A percentile compares a stretch with the other conserved stretches of the same genome.
Evolutionary conservation across 371 early-diverging fungal species (phyloP).

Genomic region (Mortierella sp.): DNA sequence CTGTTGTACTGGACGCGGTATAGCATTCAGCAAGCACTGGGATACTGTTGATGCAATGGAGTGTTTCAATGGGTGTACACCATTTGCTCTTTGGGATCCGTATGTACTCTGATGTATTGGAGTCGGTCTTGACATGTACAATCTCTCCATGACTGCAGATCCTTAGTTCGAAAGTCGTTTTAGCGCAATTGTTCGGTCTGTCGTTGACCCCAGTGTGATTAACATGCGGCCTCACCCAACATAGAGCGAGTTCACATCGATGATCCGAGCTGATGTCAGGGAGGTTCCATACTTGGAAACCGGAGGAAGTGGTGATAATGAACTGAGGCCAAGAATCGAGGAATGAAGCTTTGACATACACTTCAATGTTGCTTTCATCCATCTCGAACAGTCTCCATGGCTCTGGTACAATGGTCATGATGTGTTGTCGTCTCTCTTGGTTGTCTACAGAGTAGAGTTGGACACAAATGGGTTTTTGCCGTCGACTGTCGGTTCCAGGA

Average conservation of each 20-base stretch:
- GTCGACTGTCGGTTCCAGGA: conserved; percentile 5
- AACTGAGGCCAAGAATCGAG: conserved; percentile 17
- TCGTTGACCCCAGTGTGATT: not conserved
- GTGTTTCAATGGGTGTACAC: conserved; percentile 9
- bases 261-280: conserved; percentile 5
- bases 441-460: conserved; percentile 10
- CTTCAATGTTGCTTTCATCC: conserved; percentile 9
- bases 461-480: conserved; percentile 1
- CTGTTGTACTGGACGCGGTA: conserved; percentile 4
- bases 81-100: conserved; percentile 23
- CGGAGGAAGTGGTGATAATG: conserved; percentile 8
- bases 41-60: conserved; percentile 24
- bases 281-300: conserved; percentile 26
- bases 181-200: no score
- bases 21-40: conserved; percentile 13
- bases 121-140: no score
- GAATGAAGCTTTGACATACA: conserved; percentile 19
- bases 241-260: conserved; percentile 6
- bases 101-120: not conserved
- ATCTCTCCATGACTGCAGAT: conserved; percentile 21
- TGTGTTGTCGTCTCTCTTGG: not conserved
- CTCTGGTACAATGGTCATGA: conserved; percentile 16
- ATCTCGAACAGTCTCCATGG: conserved; percentile 17
- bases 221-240: conserved; percentile 10
- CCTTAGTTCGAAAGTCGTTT: not conserved